Conservation (phyloP, 225 moss, liverwort and hornwort species). For the Polytrichum commune region DNA sequence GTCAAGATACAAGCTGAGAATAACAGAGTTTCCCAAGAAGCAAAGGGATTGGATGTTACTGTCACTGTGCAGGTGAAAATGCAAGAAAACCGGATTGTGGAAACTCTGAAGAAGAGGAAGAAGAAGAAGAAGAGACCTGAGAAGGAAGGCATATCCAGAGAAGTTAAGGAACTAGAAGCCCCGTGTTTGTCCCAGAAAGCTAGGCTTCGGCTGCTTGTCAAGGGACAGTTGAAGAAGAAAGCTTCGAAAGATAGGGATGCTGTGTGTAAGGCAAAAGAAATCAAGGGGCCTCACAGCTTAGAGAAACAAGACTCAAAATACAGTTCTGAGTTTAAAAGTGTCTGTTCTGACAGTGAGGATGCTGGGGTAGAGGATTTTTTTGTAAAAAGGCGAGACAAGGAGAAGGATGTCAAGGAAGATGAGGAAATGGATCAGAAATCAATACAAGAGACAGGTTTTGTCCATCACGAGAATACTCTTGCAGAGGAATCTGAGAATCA, state of each 20-base stretch:
- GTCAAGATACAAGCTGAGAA: constrained; percentile 2
- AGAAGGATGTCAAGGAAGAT: constrained; percentile 10
- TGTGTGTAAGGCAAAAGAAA: neutral
- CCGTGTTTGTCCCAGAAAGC: constrained; percentile 26
- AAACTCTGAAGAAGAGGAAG: constrained; percentile 20
- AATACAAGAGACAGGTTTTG: too few species aligned
- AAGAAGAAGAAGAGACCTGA: constrained; percentile 11
- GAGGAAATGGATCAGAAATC: neutral
- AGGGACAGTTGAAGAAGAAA: constrained; percentile 27
- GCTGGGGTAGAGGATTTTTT: constrained; percentile 25
- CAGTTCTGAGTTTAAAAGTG: neutral
- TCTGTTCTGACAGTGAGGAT: constrained; percentile 1
- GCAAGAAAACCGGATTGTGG: constrained; percentile 10
- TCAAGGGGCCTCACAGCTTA: neutral
- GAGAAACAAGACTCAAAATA: neutral
- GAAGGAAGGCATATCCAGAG: constrained; percentile 2
- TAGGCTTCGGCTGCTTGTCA: constrained; percentile 34
- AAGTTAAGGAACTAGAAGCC: constrained; percentile 3
- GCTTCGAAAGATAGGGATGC: constrained; percentile 17
- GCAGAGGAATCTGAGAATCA: too few species aligned
- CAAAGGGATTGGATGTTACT: constrained; percentile 9
- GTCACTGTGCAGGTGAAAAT: constrained; percentile 15
- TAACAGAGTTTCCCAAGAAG: constrained; percentile 6
- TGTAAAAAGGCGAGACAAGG: constrained; percentile 26
- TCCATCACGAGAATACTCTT: too few species aligned